These are phyloP conservation scores for Hyparrhenia diplandra DNA, from an alignment of 176 grass and related monocot species.

Conservation along the genomic window DNA sequence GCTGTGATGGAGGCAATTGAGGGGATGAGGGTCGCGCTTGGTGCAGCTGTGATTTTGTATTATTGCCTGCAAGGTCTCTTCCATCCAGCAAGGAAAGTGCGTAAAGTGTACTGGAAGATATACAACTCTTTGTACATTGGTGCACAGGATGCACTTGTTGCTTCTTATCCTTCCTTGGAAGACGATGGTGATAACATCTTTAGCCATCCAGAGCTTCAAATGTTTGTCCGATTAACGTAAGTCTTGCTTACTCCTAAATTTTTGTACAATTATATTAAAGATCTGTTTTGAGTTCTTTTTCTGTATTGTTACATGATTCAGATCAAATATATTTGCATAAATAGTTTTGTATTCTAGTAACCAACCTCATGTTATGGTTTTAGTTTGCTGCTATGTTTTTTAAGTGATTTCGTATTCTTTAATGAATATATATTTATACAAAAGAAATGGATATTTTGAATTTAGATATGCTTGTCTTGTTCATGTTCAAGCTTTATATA, in stretches of 20 bases:
- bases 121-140: conserved; percentile 96
- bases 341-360: neutral
- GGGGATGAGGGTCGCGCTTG: conserved; percentile 93
- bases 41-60: conserved; percentile 80
- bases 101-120: conserved; percentile 99
- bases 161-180: conserved; percentile 64
- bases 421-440: neutral
- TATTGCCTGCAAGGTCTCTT: conserved; percentile 97
- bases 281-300: neutral
- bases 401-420: neutral
- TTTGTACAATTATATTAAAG: neutral
- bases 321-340: neutral
- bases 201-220: conserved; percentile 67
- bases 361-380: neutral
- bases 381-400: neutral
- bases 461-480: no score
- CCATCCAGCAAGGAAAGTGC: conserved; percentile 92
- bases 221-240: conserved; percentile 72
- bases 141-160: conserved; percentile 83
- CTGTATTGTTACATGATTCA: neutral
- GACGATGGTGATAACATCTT: conserved; percentile 63
- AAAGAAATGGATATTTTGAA: no score
- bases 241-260: conserved; percentile 24
- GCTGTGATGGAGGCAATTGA: conserved; percentile 95
- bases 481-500: no score